phyloP scores from a whole-genome alignment of 148 eudicot genomes.

The Polygonum maritimum region DNA sequence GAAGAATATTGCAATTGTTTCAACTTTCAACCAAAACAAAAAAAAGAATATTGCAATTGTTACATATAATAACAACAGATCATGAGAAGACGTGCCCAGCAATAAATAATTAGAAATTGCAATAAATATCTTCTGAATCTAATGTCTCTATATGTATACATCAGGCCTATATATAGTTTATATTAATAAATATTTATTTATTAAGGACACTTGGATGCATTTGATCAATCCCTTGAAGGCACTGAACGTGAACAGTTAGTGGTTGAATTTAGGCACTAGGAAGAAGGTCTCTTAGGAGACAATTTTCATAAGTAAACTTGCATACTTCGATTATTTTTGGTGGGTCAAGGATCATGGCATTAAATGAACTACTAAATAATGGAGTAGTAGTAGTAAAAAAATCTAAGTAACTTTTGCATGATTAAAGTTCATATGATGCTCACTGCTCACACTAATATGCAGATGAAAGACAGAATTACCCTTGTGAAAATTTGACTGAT shows the following conservation, averaged over 20 bases:
- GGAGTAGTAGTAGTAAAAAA: no score
- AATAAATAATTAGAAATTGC: neutral
- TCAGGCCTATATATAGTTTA: neutral
- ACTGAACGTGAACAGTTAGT: conserved; percentile 1
- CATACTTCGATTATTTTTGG: neutral
- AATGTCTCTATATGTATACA: neutral
- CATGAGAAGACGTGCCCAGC: neutral
- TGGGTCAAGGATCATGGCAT: neutral
- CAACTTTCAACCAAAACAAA: no score
- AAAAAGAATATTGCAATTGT: no score
- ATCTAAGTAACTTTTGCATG: neutral
- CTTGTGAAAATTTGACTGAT: neutral
- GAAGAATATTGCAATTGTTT: no score
- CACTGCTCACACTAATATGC: neutral
- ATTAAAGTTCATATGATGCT: neutral
- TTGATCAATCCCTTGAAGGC: neutral
- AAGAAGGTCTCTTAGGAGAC: neutral
- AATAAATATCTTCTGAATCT: neutral
- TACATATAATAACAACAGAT: neutral
- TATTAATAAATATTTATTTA: neutral
- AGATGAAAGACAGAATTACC: neutral
- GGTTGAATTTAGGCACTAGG: neutral
- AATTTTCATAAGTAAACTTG: neutral
- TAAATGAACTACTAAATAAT: neutral
- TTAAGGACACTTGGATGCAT: neutral